Base-by-base conservation (phyloP, 2,329 filamentous ascomycete species). In the Bretziella fagacearum region DNA sequence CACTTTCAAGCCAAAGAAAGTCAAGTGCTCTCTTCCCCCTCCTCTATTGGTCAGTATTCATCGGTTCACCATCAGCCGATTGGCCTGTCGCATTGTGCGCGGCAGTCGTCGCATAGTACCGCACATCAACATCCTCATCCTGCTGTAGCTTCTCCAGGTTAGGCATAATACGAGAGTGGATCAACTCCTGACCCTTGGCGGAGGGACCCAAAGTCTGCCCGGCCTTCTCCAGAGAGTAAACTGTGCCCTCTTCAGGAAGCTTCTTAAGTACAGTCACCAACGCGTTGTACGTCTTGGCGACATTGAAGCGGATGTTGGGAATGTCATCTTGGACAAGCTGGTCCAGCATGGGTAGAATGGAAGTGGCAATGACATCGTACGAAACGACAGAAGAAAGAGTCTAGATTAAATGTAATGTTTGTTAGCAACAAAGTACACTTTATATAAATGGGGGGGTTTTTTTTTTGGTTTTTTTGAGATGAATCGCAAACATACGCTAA, bases 241-340 rank as follows among this genome's bases (percentile, higher is more conserved):
- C 71, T 11, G 89, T 96, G 52, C 86, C 86, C 59, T 91, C 73
- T 47, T 87, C 83, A 2, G 91, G 89, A 48, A 98, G 72, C 56
- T 85, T 82, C 64, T 89, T 86, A 58, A 98, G 73, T n/a, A 87
- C 86, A 55, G 83, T 79, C 57, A 96, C 86, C 50, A 98, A 69
- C 44, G 91, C 80, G 18, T 79, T 77, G 60, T 96, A 98, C 40
- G 91, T 96, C 70, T 98, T 98, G 56, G 91, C 91, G 41, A 98
- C 91, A 63, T 98, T 98, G 74, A 98, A 98, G 44, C 91, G 85
- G 61, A 98, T 98, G 67, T 98, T 98, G 55, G 91, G 91, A 53
- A 98, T 98, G 37, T 93, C 86, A 60, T 98, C 91, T 39, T 77
- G 74, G 45, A 93, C 85, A 47, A 98, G 81, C 67, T 89, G 85